Evolutionary conservation across 169 alveolate genomes (phyloP), one percentile per base, ranked within the genome.

Genomic region (Theileria orientalis): DNA sequence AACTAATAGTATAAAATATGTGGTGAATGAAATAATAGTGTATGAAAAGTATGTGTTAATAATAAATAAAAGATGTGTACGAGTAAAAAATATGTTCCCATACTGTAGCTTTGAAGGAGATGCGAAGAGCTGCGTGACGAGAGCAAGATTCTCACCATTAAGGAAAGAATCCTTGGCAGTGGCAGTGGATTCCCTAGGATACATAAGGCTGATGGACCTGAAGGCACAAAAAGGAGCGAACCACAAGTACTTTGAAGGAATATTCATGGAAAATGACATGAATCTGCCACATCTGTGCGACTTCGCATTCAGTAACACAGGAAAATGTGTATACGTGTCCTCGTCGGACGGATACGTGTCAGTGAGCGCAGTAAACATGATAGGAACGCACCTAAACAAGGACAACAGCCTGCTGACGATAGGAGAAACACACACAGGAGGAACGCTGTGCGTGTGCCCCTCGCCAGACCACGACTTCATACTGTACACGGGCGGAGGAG

Each of bases 401-500:
- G 54, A 30, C 68, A 64, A 52, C 33, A 35, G 44, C 47, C 71
- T 75, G 27, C 2, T 75, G n/a, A 21, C 73, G 23, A 47, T 76
- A 1, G 52, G 40, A 47, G 77, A 62, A 61, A 69, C 74, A 76
- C 84, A 73, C 67, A 86, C 41, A 62, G 89, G 83, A 69, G 85
- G 68, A 69, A 83, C 74, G 42, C 76, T 66, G 64, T 72, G 74
- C 59, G 83, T 69, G 49, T 54, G 42, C 67, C 79, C 76, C 47
- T 82, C 84, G 47, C 84, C 71, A 56, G 80, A 62, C 60, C 80
- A 75, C 74, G 85, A 83, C 44, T 87, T 74, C 80, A 74, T 83
- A 54, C 54, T 74, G 27, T 87, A 83, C 66, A 69, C 84, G 47
- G 93, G 93, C n/a, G 93, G 93, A 16, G 90, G 93, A 11, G 93